phyloP scores from a whole-genome alignment of 2,329 filamentous ascomycete species.

The Diaporthe vaccinii region DNA sequence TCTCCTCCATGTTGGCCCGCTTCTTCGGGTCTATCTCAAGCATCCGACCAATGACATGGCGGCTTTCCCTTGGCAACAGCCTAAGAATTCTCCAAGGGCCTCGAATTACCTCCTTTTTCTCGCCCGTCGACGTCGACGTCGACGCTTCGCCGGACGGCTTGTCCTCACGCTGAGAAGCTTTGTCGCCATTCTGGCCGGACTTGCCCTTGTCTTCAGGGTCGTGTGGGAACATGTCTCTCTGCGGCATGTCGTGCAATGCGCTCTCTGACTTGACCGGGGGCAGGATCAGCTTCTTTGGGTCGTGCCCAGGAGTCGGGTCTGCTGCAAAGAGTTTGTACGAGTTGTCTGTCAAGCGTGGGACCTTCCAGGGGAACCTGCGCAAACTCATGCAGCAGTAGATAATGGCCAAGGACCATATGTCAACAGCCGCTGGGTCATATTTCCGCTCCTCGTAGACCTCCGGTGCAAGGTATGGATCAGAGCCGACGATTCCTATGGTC shows the following conservation, averaged over 20 bases:
- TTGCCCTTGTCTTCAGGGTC: constrained; percentile 48
- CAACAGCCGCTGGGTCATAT: constrained; percentile 93
- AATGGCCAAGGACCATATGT: constrained; percentile 98
- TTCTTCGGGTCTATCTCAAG: constrained; percentile 88
- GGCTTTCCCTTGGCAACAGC: constrained; percentile 87
- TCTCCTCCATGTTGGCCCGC: constrained; percentile 86
- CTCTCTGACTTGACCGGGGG: constrained; percentile 61
- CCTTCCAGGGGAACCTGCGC: constrained; percentile 96
- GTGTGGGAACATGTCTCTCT: constrained; percentile 54
- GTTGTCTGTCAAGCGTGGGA: constrained; percentile 90
- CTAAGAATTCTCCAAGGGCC: constrained; percentile 93
- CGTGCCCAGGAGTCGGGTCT: constrained; percentile 81
- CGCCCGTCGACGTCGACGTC: constrained; percentile 47
- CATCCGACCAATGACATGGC: constrained; percentile 93
- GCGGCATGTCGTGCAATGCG: constrained; percentile 56
- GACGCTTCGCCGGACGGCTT: constrained; percentile 46
- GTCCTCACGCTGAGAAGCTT: constrained; percentile 40
- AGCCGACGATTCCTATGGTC: constrained; percentile 74
- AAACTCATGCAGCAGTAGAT: constrained; percentile 99
- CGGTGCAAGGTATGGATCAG: constrained; percentile 95
- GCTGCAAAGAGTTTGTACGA: constrained; percentile 95
- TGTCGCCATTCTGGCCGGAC: constrained; percentile 30
- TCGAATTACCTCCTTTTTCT: constrained; percentile 84
- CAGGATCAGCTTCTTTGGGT: constrained; percentile 66
- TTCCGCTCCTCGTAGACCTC: constrained; percentile 95